Conservation (phyloP, 306 rosid genomes). For the Cercis canadensis region DNA sequence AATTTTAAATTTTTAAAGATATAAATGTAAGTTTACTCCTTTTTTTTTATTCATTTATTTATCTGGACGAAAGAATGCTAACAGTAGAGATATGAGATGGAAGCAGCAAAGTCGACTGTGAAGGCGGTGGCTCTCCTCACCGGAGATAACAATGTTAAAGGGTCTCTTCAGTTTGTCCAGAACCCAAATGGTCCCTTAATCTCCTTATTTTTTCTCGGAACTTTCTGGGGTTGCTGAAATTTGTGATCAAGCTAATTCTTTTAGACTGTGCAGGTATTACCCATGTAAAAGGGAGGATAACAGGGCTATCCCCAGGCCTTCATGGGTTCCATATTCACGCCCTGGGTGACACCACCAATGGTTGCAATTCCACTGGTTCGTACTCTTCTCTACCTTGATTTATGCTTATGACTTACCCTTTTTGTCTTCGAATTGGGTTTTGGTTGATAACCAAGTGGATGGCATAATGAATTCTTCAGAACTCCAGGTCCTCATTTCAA, state of each 20-base stretch:
- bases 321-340: slow-evolving; percentile 67
- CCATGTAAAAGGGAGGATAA: slow-evolving; percentile 60
- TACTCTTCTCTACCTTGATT: slow-evolving; percentile 5
- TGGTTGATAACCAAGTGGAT: too few species aligned
- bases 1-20: too few species aligned
- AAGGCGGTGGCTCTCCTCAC: slow-evolving; percentile 70
- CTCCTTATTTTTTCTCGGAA: background rate
- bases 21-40: too few species aligned
- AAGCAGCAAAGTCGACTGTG: slow-evolving; percentile 38
- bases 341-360: slow-evolving; percentile 65
- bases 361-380: slow-evolving; percentile 61
- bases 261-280: slow-evolving; percentile 48
- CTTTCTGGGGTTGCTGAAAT: background rate
- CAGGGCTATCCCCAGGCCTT: slow-evolving; percentile 60
- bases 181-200: slow-evolving; percentile 48
- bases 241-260: background rate
- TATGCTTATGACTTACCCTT: background rate
- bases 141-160: slow-evolving; percentile 62
- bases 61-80: too few species aligned
- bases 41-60: too few species aligned
- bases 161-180: slow-evolving; percentile 66
- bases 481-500: slow-evolving; percentile 74
- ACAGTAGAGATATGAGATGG: slow-evolving; percentile 3
- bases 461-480: background rate
- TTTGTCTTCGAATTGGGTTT: background rate